Conservation (phyloP, 2,329 filamentous ascomycete genomes). For the Exophiala oligosperma region DNA sequence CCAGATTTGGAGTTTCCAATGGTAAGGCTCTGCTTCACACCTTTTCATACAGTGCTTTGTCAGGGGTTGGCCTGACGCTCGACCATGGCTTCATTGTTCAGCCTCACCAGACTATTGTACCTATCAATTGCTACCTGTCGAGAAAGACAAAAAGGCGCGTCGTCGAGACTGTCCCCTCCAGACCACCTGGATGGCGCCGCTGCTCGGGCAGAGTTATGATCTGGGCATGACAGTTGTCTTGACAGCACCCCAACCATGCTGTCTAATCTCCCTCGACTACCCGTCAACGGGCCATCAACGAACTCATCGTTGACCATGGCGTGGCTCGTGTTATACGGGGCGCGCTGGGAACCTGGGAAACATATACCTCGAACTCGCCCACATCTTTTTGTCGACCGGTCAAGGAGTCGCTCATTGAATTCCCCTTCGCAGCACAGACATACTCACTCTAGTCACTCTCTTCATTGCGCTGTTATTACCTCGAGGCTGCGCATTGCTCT, state of each 20-base stretch:
- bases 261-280: slow-evolving; percentile 25
- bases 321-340: neutral
- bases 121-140: neutral
- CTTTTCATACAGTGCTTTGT: slow-evolving; percentile 14
- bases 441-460: slow-evolving; percentile 18
- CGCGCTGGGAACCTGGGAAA: slow-evolving; percentile 8
- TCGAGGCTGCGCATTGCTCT: neutral
- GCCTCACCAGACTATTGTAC: neutral
- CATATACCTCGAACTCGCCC: slow-evolving; percentile 14
- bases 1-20: slow-evolving; percentile 1
- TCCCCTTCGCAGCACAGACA: slow-evolving; percentile 14
- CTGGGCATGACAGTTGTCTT: slow-evolving; percentile 14
- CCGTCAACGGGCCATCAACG: slow-evolving; percentile 7
- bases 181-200: neutral
- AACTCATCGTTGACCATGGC: slow-evolving; percentile 17
- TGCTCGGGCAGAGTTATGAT: slow-evolving; percentile 7
- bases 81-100: neutral
- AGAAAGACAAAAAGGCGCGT: neutral
- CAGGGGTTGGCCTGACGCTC: neutral
- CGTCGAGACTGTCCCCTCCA: neutral
- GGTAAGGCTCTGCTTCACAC: slow-evolving; percentile 9
- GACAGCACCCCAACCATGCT: slow-evolving; percentile 22
- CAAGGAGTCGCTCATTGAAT: slow-evolving; percentile 12
- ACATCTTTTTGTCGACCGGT: slow-evolving; percentile 3
- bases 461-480: slow-evolving; percentile 11